Percentiles rank a stretch among this genome's conserved stretches.
Evolutionary conservation across 148 eudicot genomes (phyloP).

Genomic region (Selenicereus undatus): DNA sequence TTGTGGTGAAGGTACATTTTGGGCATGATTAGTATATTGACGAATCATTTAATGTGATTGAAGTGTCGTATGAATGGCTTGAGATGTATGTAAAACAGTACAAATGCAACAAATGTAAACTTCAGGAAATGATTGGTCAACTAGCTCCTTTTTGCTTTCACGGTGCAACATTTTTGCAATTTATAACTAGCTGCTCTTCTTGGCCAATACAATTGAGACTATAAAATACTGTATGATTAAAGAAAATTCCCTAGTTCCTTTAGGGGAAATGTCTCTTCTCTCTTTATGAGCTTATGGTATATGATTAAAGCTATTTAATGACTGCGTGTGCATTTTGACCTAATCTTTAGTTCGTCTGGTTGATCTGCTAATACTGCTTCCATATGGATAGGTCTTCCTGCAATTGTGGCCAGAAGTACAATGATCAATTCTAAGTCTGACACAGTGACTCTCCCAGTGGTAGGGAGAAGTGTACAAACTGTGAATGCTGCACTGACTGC

Average conservation of each 20-base stretch:
- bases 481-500: conserved; percentile 67
- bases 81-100: background rate
- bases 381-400: conserved; percentile 64
- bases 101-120: background rate
- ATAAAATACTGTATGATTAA: no score
- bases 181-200: background rate
- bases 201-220: background rate
- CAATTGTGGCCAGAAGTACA: conserved; percentile 87
- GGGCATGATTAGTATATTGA: background rate
- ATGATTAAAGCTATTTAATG: no score
- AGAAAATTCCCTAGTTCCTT: no score
- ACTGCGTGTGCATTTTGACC: background rate
- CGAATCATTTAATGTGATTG: background rate
- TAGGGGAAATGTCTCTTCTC: no score
- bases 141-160: background rate
- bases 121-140: background rate
- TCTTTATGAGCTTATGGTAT: background rate
- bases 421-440: conserved; percentile 76
- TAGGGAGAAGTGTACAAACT: conserved; percentile 70
- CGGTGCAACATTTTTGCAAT: background rate
- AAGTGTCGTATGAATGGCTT: background rate
- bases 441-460: conserved; percentile 79
- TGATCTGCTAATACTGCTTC: conserved; percentile 11
- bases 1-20: background rate
- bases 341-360: background rate